Conservation (phyloP, 192 early-diverging fungal genomes). For the Coemansia aciculifera region DNA sequence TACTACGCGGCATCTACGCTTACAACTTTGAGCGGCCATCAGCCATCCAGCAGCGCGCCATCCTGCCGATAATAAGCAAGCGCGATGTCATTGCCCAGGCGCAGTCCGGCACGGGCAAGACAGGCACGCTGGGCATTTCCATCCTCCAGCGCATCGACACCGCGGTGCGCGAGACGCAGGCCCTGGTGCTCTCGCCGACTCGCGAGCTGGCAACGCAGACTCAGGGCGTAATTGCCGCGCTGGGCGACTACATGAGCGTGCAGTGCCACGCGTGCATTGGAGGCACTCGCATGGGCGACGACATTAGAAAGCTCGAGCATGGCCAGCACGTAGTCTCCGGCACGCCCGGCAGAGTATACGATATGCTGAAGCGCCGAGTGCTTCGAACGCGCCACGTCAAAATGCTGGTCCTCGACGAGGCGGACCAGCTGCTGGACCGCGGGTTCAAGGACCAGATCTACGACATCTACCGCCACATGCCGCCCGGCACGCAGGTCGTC, state of each 20-base stretch:
- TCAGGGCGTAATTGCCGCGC: conserved; percentile 84
- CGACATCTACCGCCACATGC: conserved; percentile 88
- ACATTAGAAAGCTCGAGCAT: conserved; percentile 87
- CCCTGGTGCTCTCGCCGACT: conserved; percentile 90
- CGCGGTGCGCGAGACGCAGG: conserved; percentile 84
- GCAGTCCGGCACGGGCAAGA: conserved; percentile 98
- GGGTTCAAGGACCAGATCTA: conserved; percentile 99
- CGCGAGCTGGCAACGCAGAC: conserved; percentile 97
- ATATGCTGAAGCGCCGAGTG: conserved; percentile 90
- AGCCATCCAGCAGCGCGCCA: conserved; percentile 98
- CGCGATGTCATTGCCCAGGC: conserved; percentile 97
- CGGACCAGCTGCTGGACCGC: conserved; percentile 90
- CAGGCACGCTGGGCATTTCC: conserved; percentile 95
- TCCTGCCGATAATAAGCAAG: conserved; percentile 81
- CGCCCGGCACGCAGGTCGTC: conserved; percentile 90
- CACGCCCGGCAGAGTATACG: conserved; percentile 94
- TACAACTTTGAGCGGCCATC: conserved; percentile 99
- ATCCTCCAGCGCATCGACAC: conserved; percentile 91
- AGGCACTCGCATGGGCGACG: conserved; percentile 89
- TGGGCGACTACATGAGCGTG: conserved; percentile 97
- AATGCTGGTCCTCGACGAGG: conserved; percentile 96
- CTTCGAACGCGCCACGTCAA: conserved; percentile 84
- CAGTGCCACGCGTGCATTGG: conserved; percentile 96
- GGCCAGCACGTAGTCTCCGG: conserved; percentile 93
- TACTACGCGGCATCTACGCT: conserved; percentile 95